Conservation (phyloP, 148 eudicot species). For the Chenopodium berlandieri region DNA sequence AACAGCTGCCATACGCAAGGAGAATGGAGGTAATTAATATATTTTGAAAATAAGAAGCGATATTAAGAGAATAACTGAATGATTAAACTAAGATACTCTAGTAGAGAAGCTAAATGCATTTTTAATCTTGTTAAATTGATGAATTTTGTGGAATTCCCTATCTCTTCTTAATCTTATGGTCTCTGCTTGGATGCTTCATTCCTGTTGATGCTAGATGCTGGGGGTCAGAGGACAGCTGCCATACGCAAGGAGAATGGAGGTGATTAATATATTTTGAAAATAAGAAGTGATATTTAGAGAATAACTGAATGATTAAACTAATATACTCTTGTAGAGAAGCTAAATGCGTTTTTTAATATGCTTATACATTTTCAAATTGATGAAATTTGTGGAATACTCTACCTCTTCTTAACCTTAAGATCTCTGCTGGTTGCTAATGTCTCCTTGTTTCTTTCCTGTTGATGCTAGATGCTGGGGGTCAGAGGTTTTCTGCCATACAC, state of each 20-base stretch:
- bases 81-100: no score
- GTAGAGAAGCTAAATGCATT: background rate
- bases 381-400: background rate
- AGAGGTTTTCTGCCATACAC: conserved; percentile 37
- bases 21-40: conserved; percentile 13
- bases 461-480: conserved; percentile 46
- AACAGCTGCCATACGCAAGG: conserved; percentile 32
- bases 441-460: conserved; percentile 6
- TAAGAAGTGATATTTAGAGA: no score
- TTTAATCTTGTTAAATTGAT: background rate
- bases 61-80: no score
- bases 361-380: background rate
- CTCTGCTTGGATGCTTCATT: background rate
- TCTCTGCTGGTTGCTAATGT: background rate
- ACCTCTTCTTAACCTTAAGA: conserved; percentile 2
- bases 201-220: conserved; percentile 38
- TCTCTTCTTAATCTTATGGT: background rate
- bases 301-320: no score
- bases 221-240: conserved; percentile 41
- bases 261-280: no score
- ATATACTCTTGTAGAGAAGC: background rate
- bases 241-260: conserved; percentile 54
- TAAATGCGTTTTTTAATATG: background rate
- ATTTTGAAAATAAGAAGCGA: no score
- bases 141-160: background rate